phyloP scores from a whole-genome alignment of 768 basidiomycete genomes.

The Leccinellum rugosiceps region DNA sequence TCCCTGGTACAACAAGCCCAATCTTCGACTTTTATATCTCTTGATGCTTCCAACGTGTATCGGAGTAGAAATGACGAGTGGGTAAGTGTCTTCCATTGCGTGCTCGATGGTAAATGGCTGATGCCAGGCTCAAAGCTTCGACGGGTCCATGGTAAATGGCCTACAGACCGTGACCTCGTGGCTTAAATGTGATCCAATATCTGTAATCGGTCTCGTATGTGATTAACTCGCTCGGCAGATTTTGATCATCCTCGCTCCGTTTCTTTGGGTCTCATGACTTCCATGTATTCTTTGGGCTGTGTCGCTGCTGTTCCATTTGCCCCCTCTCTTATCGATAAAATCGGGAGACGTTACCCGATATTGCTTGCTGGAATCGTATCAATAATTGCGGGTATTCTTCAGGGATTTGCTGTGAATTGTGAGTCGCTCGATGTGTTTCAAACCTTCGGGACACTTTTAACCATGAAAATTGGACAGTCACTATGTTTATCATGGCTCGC shows the following conservation, averaged over 20 bases:
- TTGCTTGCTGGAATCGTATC: slow-evolving; percentile 19
- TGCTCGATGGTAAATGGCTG: neutral
- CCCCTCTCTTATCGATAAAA: too few relatives aligned
- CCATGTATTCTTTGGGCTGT: too few relatives aligned
- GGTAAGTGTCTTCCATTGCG: too few relatives aligned
- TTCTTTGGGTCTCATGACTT: too few relatives aligned
- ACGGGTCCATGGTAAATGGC: slow-evolving; percentile 60
- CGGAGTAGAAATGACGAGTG: too few relatives aligned
- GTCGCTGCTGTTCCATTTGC: too few relatives aligned
- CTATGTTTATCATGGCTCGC: slow-evolving; percentile 9
- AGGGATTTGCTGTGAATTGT: slow-evolving; percentile 6
- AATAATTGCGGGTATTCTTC: neutral
- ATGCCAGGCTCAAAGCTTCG: slow-evolving; percentile 8
- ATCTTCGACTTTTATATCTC: too few relatives aligned
- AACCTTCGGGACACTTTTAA: neutral
- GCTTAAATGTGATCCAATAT: slow-evolving; percentile 43
- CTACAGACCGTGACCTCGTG: slow-evolving; percentile 58
- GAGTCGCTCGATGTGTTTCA: neutral
- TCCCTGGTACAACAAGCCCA: too few relatives aligned
- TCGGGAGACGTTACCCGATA: slow-evolving; percentile 4
- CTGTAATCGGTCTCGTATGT: neutral
- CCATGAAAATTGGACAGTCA: neutral
- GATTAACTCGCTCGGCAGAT: slow-evolving; percentile 32
- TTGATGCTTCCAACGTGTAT: too few relatives aligned
- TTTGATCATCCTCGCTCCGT: slow-evolving; percentile 49